A percentile compares a stretch with the other conserved stretches of the same genome.
Evolutionary conservation across 2,329 filamentous ascomycete species (phyloP).

Genomic region (Huntiella moniliformis): DNA sequence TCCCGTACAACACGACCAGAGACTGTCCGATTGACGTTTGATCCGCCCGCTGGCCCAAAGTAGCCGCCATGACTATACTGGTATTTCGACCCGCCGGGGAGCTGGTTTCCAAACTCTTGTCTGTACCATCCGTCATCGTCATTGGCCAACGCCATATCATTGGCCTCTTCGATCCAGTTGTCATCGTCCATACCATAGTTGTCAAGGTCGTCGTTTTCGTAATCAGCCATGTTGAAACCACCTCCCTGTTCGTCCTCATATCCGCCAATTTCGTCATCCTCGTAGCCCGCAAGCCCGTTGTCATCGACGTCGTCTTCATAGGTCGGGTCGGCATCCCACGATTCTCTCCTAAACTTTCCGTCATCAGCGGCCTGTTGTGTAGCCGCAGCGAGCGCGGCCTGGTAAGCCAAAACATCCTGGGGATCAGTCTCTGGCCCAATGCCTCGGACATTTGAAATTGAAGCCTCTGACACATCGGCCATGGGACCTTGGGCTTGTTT

Average conservation of each 20-base stretch:
- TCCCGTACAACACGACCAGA: slow-evolving; percentile 64
- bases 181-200: slow-evolving; percentile 57
- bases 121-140: slow-evolving; percentile 92
- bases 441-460: slow-evolving; percentile 4
- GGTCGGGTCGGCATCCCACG: slow-evolving; percentile 20
- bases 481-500: slow-evolving; percentile 2
- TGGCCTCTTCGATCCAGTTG: slow-evolving; percentile 82
- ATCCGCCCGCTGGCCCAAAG: slow-evolving; percentile 53
- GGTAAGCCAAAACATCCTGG: slow-evolving; percentile 43
- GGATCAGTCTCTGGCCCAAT: slow-evolving; percentile 9
- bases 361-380: slow-evolving; percentile 57
- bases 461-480: not conserved
- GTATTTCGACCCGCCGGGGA: slow-evolving; percentile 25
- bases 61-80: slow-evolving; percentile 68
- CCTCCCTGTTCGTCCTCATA: slow-evolving; percentile 31
- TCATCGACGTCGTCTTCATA: slow-evolving; percentile 10
- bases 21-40: slow-evolving; percentile 41
- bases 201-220: slow-evolving; percentile 31
- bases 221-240: slow-evolving; percentile 21
- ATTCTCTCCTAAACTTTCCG: slow-evolving; percentile 52
- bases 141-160: slow-evolving; percentile 79
- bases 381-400: slow-evolving; percentile 67
- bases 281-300: slow-evolving; percentile 6
- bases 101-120: slow-evolving; percentile 61
- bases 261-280: slow-evolving; percentile 17